Evolutionary conservation across 768 basidiomycete genomes (phyloP).

Genomic region (Botryobasidium botryosum): DNA sequence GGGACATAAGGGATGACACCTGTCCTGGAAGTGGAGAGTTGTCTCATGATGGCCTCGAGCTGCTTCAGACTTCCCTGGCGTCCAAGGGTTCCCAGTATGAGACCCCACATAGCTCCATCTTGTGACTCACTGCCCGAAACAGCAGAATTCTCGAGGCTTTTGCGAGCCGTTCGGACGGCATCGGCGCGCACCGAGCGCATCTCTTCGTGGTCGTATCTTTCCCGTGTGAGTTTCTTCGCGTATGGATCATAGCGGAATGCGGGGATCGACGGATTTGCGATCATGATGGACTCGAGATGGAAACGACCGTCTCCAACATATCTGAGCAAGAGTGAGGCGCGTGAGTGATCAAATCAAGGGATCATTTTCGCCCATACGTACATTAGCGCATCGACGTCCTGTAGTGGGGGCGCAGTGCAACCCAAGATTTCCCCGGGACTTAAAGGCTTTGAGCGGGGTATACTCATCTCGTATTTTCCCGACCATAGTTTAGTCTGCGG

Average conservation of each 20-base stretch:
- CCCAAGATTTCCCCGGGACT: constrained; percentile 95
- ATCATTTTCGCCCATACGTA: no score
- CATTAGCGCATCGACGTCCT: constrained; percentile 80
- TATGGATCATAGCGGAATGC: constrained; percentile 98
- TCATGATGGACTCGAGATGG: constrained; percentile 98
- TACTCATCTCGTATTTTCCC: constrained; percentile 53
- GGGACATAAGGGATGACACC: constrained; percentile 61
- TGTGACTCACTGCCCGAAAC: constrained; percentile 8
- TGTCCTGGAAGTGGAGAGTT: constrained; percentile 38
- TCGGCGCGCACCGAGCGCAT: constrained; percentile 64
- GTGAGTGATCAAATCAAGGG: neutral
- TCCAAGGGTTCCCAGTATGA: constrained; percentile 86
- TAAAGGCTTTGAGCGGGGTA: constrained; percentile 80
- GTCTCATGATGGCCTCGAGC: constrained; percentile 64
- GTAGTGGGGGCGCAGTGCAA: constrained; percentile 79
- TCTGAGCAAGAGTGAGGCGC: constrained; percentile 24
- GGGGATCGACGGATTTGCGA: constrained; percentile 88
- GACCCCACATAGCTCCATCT: constrained; percentile 49
- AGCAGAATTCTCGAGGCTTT: constrained; percentile 29
- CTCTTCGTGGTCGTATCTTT: constrained; percentile 74
- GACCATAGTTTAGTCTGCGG: constrained; percentile 24
- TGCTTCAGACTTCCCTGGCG: constrained; percentile 87
- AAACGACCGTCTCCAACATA: constrained; percentile 97
- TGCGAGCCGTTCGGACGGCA: constrained; percentile 58
- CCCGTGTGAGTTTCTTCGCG: constrained; percentile 88